Conservation (phyloP, 495 filamentous ascomycete species). For the Neurospora sp. region DNA sequence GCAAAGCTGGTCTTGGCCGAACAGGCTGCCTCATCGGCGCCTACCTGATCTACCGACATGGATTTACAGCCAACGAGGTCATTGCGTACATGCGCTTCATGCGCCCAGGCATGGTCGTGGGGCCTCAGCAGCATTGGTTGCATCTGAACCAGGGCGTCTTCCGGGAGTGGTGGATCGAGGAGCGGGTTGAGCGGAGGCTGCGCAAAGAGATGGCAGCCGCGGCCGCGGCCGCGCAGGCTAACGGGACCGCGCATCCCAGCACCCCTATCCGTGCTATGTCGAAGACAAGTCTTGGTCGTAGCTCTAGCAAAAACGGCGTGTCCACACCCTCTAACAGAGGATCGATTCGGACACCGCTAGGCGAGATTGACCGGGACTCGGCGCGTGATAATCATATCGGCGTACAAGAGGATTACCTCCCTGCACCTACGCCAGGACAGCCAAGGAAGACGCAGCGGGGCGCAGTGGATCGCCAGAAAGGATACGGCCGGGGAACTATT, state of each 20-base stretch:
- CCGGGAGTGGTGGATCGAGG: conserved; percentile 96
- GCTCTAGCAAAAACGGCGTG: conserved; percentile 40
- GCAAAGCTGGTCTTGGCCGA: conserved; percentile 93
- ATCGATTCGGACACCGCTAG: conserved; percentile 69
- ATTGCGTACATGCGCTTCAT: conserved; percentile 99
- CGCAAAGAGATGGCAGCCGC: conserved; percentile 44
- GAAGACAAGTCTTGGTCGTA: conserved; percentile 32
- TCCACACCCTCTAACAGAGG: conserved; percentile 76
- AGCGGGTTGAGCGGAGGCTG: conserved; percentile 56
- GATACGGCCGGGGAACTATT: conserved; percentile 36
- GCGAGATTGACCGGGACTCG: conserved; percentile 80
- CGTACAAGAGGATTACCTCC: conserved; percentile 69
- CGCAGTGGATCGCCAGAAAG: conserved; percentile 38
- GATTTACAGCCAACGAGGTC: conserved; percentile 97
- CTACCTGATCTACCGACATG: conserved; percentile 93
- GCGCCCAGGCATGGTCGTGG: conserved; percentile 98
- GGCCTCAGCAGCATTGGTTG: conserved; percentile 98
- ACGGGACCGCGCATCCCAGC: conserved; percentile 40
- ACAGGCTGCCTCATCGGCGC: conserved; percentile 93
- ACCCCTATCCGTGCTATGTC: conserved; percentile 73
- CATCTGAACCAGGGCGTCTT: conserved; percentile 94
- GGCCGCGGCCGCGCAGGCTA: conserved; percentile 22
- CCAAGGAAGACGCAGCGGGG: conserved; percentile 69
- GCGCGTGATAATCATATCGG: conserved; percentile 37
- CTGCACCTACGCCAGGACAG: conserved; percentile 91